A percentile compares a stretch with the other conserved stretches of the same genome.
Evolutionary conservation across 768 basidiomycete species (phyloP).

Genomic region (Hygrophorus pudorinus): DNA sequence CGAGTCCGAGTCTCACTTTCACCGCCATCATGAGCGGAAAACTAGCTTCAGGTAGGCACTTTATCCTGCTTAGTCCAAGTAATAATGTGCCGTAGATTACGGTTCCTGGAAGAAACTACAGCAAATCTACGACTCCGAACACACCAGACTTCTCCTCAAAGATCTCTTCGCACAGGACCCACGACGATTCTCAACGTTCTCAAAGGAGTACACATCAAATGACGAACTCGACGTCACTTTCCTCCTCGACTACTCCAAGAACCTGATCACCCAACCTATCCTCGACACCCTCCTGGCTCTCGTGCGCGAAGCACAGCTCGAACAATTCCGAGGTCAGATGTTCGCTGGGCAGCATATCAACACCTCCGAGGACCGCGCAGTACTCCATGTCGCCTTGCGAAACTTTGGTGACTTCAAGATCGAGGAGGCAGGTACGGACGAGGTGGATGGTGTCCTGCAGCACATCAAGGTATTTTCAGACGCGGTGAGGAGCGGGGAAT

Average conservation of each 20-base stretch:
- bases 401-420: slow-evolving; percentile 71
- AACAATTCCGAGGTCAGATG: slow-evolving; percentile 84
- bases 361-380: slow-evolving; percentile 95
- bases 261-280: slow-evolving; percentile 83
- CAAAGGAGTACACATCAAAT: slow-evolving; percentile 59
- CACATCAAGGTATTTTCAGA: slow-evolving; percentile 92
- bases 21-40: slow-evolving; percentile 47
- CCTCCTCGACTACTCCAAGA: slow-evolving; percentile 96
- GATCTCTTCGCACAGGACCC: slow-evolving; percentile 91
- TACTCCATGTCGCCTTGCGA: slow-evolving; percentile 89
- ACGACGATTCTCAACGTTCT: slow-evolving; percentile 78
- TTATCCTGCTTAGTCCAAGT: neutral
- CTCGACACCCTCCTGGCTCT: slow-evolving; percentile 68
- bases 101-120: slow-evolving; percentile 87
- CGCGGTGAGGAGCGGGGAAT: slow-evolving; percentile 71
- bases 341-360: slow-evolving; percentile 96
- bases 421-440: slow-evolving; percentile 67
- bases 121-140: slow-evolving; percentile 64
- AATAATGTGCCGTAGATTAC: slow-evolving; percentile 50
- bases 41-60: slow-evolving; percentile 40
- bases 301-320: slow-evolving; percentile 78
- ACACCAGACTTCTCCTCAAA: slow-evolving; percentile 70
- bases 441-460: slow-evolving; percentile 73
- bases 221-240: slow-evolving; percentile 64
- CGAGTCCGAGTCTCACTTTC: neutral